A percentile compares a stretch with the other conserved stretches of the same genome.
These are phyloP conservation scores for Candida mesenterica DNA, from an alignment of 1,139 yeast species.

Conservation along the genomic window DNA sequence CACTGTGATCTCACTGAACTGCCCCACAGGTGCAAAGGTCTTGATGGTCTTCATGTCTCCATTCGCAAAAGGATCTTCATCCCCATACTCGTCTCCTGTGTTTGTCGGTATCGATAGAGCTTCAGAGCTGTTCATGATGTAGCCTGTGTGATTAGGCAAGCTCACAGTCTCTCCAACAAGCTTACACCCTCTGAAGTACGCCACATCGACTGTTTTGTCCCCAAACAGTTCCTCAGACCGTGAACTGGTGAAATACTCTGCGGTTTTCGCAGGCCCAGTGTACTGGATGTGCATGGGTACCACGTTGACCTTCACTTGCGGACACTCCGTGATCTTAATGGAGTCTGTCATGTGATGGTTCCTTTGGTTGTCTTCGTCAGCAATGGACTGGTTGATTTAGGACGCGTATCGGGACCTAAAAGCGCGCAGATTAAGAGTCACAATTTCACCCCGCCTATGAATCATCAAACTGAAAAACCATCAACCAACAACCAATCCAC, in stretches of 20 bases:
- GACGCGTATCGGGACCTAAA: too few relatives aligned
- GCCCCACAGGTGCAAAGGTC: constrained; percentile 31
- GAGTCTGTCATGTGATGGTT: constrained; percentile 15
- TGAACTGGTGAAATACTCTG: constrained; percentile 37
- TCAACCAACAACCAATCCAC: too few relatives aligned
- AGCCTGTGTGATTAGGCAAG: constrained; percentile 28
- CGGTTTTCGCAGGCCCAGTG: constrained; percentile 39
- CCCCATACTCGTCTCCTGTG: constrained; percentile 8
- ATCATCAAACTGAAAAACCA: too few relatives aligned
- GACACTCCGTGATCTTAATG: constrained; percentile 7
- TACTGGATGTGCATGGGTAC: constrained; percentile 42
- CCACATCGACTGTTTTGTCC: constrained; percentile 20
- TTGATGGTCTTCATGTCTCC: constrained; percentile 24
- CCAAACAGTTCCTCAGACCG: constrained; percentile 21
- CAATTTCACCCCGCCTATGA: too few relatives aligned
- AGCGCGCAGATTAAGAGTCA: too few relatives aligned
- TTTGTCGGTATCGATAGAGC: constrained; percentile 18
- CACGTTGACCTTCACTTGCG: constrained; percentile 28
- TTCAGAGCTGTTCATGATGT: constrained; percentile 32
- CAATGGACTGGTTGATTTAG: too few relatives aligned
- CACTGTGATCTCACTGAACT: constrained; percentile 27
- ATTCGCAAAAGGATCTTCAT: constrained; percentile 13
- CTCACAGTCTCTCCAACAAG: constrained; percentile 30
- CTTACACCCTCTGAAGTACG: constrained; percentile 43
- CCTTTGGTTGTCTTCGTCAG: not conserved